Percentiles rank a stretch among this genome's conserved stretches.
These are phyloP conservation scores for Cucurbita pepo DNA, from an alignment of 306 rosid genomes.

Conservation along the genomic window DNA sequence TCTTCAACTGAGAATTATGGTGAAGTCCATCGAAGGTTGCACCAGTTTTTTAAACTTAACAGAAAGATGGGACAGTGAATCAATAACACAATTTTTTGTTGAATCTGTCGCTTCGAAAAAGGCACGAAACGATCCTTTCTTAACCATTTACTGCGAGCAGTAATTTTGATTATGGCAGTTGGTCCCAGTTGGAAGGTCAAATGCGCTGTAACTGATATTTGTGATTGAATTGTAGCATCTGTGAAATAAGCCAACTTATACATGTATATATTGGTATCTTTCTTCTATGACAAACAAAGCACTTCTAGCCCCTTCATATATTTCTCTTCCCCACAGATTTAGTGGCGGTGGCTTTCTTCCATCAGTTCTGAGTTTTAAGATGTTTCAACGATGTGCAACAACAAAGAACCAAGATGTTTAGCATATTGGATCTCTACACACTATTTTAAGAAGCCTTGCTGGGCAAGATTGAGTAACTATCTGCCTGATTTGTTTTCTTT, in stretches of 20 bases:
- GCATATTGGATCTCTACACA: neutral
- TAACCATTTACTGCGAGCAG: neutral
- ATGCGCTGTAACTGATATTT: neutral
- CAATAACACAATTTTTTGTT: neutral
- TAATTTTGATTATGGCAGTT: neutral
- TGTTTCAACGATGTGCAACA: neutral
- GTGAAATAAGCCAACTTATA: neutral
- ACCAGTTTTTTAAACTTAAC: slow-evolving; percentile 67
- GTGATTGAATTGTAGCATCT: neutral
- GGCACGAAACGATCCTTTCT: neutral
- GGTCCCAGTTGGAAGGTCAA: neutral
- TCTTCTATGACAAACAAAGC: neutral
- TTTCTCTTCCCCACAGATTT: neutral
- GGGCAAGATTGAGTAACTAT: neutral
- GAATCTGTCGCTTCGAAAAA: neutral
- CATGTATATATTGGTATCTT: neutral
- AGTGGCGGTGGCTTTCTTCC: neutral
- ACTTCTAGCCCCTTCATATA: neutral
- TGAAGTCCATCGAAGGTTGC: slow-evolving; percentile 56
- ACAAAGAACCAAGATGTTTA: neutral
- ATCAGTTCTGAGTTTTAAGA: neutral
- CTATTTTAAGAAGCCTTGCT: neutral
- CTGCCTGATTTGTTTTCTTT: neutral
- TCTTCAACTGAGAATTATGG: slow-evolving; percentile 55
- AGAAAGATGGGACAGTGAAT: slow-evolving; percentile 14